These are phyloP conservation scores for Neurospora discreta DNA, from an alignment of 495 filamentous ascomycete genomes.

Conservation along the genomic window DNA sequence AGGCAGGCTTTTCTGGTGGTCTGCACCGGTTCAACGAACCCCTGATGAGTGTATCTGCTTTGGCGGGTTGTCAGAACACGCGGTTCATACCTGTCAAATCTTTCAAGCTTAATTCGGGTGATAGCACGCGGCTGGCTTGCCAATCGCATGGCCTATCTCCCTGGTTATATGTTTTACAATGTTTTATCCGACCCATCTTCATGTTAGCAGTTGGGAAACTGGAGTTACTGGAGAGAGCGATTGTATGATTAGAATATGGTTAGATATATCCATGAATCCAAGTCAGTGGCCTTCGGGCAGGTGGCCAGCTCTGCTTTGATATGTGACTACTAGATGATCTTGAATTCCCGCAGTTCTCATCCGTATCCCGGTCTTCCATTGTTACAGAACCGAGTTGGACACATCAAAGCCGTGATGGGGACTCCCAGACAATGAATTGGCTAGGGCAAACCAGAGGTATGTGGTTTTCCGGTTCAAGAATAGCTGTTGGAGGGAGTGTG, in stretches of 20 bases:
- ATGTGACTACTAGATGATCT: neutral
- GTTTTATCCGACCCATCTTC: neutral
- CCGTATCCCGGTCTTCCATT: no score
- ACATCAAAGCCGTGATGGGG: no score
- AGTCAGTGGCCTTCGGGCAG: neutral
- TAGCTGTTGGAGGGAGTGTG: neutral
- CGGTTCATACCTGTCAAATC: neutral
- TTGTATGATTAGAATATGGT: neutral
- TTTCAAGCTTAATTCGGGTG: neutral
- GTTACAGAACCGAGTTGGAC: no score
- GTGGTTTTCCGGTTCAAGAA: neutral
- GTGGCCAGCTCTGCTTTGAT: neutral
- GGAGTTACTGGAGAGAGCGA: neutral
- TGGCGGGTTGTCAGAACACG: neutral
- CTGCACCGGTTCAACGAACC: conserved; percentile 12
- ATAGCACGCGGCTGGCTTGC: neutral
- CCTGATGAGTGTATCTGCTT: neutral
- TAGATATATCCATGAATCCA: neutral
- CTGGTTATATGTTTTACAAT: neutral
- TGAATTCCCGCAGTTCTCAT: no score
- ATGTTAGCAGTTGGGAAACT: neutral
- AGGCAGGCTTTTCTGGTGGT: conserved; percentile 13
- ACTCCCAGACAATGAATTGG: no score
- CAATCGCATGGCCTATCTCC: neutral
- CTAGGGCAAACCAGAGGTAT: neutral